Base-by-base conservation (phyloP, 140 eudicot species). In the Oenanthe javanica region DNA sequence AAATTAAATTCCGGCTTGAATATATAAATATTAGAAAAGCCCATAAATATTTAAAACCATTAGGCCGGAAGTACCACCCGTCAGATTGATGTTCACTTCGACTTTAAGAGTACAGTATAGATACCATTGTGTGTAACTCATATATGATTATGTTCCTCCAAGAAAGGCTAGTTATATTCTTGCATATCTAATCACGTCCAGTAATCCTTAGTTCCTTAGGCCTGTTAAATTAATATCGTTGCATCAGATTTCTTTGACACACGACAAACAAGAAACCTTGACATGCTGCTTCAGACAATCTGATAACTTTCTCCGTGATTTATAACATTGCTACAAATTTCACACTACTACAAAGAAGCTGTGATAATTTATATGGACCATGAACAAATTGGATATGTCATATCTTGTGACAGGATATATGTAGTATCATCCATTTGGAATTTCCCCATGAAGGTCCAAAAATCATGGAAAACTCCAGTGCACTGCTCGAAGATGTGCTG, bases 321-420 rank as follows among this genome's bases (percentile, higher is more conserved):
- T 38, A 16, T 43, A 5, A n/a, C 40, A 47, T 36, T 9, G 7
- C 38, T 11, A 72, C 18, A 38, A 6, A 12, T 67, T 67, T 67
- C 40, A 15, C 14, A 25, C 16, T 25, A 13, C 16, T 21, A 16
- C 18, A 46, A 2, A 7, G 19, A 47, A n/a, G 42, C 8, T 13
- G 15, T 36, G 2, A 7, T 43, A 4, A 46, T 74, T 40, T 4
- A 74, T 74, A 4, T 4, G n/a, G 27, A 19, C 40, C 36, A 47
- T 38, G 21, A 31, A 77, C 25, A 27, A 13, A 40, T 40, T 42
- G 2, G 13, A 11, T 23, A 14, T 49, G 82, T 79, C 49, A 31
- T 51, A 46, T 79, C 66, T 79, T 71, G 25, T 79, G 48, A 75
- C 82, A 79, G 82, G 82, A 67, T 47, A 49, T 66, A 79, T 67